Evolutionary conservation across 108 stramenopile species (phyloP).

Genomic region (Poteriospumella lacustris): DNA sequence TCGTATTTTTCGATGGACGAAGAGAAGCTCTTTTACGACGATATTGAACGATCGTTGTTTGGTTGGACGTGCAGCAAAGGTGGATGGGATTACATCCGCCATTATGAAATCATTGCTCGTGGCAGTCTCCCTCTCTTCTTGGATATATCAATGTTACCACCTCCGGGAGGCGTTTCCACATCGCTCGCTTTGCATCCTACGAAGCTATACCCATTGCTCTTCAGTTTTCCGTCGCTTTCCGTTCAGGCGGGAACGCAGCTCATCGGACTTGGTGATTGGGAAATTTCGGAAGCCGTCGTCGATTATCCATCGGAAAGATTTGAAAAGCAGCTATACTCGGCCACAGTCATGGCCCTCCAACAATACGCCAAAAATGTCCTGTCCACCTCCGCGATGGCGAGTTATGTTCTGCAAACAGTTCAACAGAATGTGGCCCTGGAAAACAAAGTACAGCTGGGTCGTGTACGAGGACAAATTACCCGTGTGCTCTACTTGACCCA

Average conservation of each 20-base stretch:
- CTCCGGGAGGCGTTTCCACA: no score
- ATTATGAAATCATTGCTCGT: slow-evolving; percentile 18
- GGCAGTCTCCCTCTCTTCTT: background rate
- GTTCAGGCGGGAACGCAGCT: no score
- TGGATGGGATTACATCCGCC: slow-evolving; percentile 25
- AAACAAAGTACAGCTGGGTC: no score
- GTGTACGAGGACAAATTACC: no score
- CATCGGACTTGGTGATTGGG: no score
- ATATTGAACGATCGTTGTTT: background rate
- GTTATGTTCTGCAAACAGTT: background rate
- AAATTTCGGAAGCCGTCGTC: no score
- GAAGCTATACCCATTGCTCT: background rate
- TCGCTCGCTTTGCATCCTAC: slow-evolving; percentile 10
- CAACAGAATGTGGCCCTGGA: no score
- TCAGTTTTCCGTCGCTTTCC: background rate
- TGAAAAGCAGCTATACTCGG: no score
- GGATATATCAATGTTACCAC: background rate
- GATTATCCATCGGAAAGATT: background rate
- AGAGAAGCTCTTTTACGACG: background rate
- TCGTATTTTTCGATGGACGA: background rate
- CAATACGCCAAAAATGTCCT: background rate
- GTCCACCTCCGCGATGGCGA: background rate
- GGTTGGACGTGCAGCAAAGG: background rate
- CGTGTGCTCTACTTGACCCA: background rate
- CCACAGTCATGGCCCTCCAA: no score